These are phyloP conservation scores for Candida yuanshanica DNA, from an alignment of 805 yeast genomes.

Conservation along the genomic window DNA sequence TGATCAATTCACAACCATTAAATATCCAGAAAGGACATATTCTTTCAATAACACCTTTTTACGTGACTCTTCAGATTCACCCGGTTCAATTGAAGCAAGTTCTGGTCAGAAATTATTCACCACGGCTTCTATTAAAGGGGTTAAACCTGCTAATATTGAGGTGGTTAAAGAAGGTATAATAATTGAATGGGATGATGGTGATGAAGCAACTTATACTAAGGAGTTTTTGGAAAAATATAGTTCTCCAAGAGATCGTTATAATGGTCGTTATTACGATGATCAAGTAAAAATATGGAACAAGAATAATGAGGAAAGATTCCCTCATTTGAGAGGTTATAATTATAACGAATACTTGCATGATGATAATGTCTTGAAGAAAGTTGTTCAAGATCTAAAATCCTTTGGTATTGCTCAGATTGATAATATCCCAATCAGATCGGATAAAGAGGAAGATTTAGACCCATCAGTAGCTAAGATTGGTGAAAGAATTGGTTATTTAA, in stretches of 20 bases:
- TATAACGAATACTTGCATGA: constrained; percentile 13
- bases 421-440: constrained; percentile 41
- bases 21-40: constrained; percentile 9
- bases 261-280: constrained; percentile 29
- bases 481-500: constrained; percentile 58
- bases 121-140: constrained; percentile 41
- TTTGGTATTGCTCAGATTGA: constrained; percentile 54
- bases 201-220: constrained; percentile 35
- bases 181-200: constrained; percentile 47
- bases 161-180: constrained; percentile 28
- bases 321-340: constrained; percentile 6
- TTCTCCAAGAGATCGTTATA: constrained; percentile 24
- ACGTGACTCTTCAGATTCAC: constrained; percentile 55
- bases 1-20: constrained; percentile 7
- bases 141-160: constrained; percentile 32
- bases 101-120: constrained; percentile 61
- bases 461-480: constrained; percentile 41
- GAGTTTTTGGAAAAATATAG: constrained; percentile 43
- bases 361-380: constrained; percentile 25
- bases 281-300: constrained; percentile 44
- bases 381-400: constrained; percentile 41
- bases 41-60: constrained; percentile 45
- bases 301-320: constrained; percentile 12
- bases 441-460: constrained; percentile 21
- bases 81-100: constrained; percentile 43